These are phyloP conservation scores for Mortierella sp. DNA, from an alignment of 371 early-diverging fungal species.

Conservation along the genomic window DNA sequence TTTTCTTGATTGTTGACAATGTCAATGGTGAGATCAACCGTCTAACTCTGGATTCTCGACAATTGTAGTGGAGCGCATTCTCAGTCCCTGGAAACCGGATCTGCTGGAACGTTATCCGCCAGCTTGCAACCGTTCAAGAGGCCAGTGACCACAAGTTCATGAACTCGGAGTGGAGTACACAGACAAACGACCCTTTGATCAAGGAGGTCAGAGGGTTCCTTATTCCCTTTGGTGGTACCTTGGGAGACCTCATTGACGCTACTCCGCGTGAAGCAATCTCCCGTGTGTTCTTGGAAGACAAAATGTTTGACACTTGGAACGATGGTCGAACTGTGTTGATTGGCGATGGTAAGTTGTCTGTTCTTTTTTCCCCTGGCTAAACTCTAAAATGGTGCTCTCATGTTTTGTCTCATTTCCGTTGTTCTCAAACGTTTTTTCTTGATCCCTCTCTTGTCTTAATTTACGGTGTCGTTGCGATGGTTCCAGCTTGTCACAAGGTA, in stretches of 20 bases:
- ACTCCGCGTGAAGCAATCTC: constrained; percentile 19
- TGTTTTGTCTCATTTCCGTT: neutral
- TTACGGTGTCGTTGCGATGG: neutral
- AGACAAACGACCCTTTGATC: constrained; percentile 19
- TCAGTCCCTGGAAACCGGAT: constrained; percentile 7
- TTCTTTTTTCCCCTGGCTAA: neutral
- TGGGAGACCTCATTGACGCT: constrained; percentile 23
- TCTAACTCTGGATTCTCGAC: no score
- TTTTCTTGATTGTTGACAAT: neutral
- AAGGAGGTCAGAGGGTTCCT: constrained; percentile 14
- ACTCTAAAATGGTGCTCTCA: no score
- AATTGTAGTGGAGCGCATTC: constrained; percentile 10
- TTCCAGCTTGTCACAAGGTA: neutral
- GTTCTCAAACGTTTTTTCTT: neutral
- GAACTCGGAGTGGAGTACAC: constrained; percentile 18
- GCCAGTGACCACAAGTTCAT: neutral
- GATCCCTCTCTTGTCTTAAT: no score
- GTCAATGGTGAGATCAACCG: no score
- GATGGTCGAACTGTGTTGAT: constrained; percentile 8
- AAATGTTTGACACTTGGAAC: constrained; percentile 18
- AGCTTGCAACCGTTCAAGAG: neutral
- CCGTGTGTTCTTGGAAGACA: constrained; percentile 15
- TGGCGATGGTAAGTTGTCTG: constrained; percentile 6
- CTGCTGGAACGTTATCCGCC: constrained; percentile 7
- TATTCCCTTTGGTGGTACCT: constrained; percentile 11